Conservation (phyloP, 2,329 filamentous ascomycete genomes). For the Aschersonia sp. region DNA sequence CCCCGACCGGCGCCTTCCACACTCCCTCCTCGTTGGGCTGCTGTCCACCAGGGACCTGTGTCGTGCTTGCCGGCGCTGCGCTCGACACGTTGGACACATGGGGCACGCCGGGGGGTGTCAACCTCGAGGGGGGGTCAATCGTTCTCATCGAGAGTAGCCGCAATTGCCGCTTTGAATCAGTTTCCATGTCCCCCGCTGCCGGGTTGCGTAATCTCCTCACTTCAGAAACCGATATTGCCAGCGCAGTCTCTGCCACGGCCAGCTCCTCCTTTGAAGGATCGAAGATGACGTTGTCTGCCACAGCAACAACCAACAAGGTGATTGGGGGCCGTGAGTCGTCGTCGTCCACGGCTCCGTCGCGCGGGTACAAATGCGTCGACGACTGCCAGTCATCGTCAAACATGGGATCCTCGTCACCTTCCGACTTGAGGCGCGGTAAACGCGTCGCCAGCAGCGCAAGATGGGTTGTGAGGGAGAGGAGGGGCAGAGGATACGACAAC, state of each 20-base stretch:
- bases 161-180: conserved; percentile 30
- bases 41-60: conserved; percentile 27
- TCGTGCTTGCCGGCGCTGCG: conserved; percentile 13
- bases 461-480: conserved; percentile 85
- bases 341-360: conserved; percentile 15
- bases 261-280: conserved; percentile 86
- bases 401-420: conserved; percentile 87
- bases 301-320: conserved; percentile 77
- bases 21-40: conserved; percentile 48
- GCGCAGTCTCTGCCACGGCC: conserved; percentile 75
- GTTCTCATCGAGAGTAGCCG: conserved; percentile 55
- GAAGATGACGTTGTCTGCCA: conserved; percentile 82
- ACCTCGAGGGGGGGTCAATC: conserved; percentile 57
- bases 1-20: conserved; percentile 76
- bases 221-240: conserved; percentile 68
- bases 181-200: conserved; percentile 20
- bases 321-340: conserved; percentile 53
- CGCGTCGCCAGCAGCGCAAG: conserved; percentile 81
- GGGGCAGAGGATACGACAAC: conserved; percentile 79
- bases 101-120: conserved; percentile 57
- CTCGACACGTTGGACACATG: conserved; percentile 45
- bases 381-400: conserved; percentile 98
- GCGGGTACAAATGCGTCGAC: conserved; percentile 61
- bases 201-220: conserved; percentile 8
- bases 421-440: conserved; percentile 71